Evolutionary conservation across 2,329 filamentous ascomycete genomes (phyloP).

Genomic region (Aspergillus melleus): DNA sequence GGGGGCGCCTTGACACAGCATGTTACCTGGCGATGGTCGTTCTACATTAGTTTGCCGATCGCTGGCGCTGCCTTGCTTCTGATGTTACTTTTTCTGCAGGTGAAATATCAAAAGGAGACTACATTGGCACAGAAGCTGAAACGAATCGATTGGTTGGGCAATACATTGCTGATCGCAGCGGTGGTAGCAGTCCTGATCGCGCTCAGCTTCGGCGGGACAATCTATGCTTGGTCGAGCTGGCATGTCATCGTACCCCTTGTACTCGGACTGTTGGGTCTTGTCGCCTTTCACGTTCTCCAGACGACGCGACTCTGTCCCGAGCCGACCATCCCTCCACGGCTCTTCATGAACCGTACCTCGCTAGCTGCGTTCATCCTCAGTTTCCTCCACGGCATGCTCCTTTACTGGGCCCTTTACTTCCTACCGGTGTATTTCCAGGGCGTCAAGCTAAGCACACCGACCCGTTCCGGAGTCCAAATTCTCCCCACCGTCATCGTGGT

Average conservation of each 20-base stretch:
- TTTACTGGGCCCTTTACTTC: conserved; percentile 20
- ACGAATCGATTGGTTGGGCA: conserved; percentile 33
- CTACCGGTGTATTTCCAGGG: conserved; percentile 44
- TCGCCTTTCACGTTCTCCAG: conserved; percentile 23
- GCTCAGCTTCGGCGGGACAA: conserved; percentile 31
- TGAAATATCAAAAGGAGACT: conserved; percentile 6
- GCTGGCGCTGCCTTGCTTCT: conserved; percentile 21
- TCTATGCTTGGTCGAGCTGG: conserved; percentile 32
- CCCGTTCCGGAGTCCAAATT: conserved; percentile 24
- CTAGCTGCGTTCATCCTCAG: neutral
- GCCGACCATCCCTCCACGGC: conserved; percentile 39
- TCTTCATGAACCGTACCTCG: neutral
- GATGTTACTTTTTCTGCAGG: conserved; percentile 25
- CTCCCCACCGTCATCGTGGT: conserved; percentile 20
- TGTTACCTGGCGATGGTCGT: conserved; percentile 30
- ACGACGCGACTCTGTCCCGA: conserved; percentile 20
- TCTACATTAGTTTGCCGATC: conserved; percentile 33
- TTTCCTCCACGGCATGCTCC: neutral
- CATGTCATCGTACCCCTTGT: conserved; percentile 29
- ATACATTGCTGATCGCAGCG: conserved; percentile 27
- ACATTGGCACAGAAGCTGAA: conserved; percentile 9
- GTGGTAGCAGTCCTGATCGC: conserved; percentile 32
- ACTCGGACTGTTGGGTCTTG: conserved; percentile 20
- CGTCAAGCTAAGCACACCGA: conserved; percentile 31
- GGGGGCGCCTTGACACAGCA: conserved; percentile 28